Evolutionary conservation across 441 rosid genomes (phyloP).

Genomic region (Pelargonium myrrhifolium): DNA sequence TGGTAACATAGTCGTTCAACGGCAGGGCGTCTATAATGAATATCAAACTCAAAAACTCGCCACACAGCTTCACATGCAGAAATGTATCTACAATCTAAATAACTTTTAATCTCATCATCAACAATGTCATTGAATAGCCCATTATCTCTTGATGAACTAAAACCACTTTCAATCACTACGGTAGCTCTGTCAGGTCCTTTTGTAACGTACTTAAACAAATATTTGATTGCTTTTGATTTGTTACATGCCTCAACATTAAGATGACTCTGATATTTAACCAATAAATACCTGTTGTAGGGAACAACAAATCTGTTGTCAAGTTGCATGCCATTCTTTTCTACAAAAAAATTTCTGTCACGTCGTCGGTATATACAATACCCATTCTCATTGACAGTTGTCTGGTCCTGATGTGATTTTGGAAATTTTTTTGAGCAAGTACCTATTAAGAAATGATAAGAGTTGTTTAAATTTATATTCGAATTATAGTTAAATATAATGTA

Average conservation of each 20-base stretch:
- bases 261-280: no score
- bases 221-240: no score
- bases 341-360: background rate
- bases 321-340: background rate
- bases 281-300: no score
- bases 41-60: background rate
- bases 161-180: no score
- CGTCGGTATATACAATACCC: background rate
- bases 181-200: no score
- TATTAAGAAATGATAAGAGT: no score
- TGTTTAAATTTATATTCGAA: no score
- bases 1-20: background rate
- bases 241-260: no score
- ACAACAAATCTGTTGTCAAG: no score
- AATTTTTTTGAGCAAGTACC: background rate
- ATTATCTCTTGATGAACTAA: no score
- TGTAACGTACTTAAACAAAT: no score
- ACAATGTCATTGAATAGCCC: background rate
- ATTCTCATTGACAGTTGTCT: background rate
- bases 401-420: background rate
- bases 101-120: background rate
- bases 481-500: no score
- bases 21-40: background rate
- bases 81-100: constrained; percentile 3
- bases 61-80: background rate